These are phyloP conservation scores for Calonectria ilicicola DNA, from an alignment of 2,329 filamentous ascomycete genomes.

Conservation along the genomic window DNA sequence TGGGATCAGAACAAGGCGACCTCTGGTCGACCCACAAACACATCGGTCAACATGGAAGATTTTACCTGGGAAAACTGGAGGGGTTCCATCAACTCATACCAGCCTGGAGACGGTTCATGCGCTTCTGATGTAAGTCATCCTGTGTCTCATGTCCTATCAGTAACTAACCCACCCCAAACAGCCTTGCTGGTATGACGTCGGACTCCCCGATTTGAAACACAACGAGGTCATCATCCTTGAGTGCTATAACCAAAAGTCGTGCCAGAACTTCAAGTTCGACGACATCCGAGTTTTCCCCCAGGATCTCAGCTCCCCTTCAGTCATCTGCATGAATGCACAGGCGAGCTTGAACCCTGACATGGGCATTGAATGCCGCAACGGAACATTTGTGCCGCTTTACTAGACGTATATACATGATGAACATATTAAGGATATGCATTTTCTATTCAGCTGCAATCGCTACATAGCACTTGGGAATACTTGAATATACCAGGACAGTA, in stretches of 20 bases:
- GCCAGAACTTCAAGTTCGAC: conserved; percentile 22
- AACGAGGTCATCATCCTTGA: conserved; percentile 26
- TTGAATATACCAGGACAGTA: background rate
- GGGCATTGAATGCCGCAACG: conserved; percentile 20
- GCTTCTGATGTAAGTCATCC: conserved; percentile 17
- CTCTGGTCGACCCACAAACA: conserved; percentile 12
- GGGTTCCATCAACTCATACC: conserved; percentile 23
- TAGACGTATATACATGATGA: background rate
- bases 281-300: conserved; percentile 17
- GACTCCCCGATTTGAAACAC: conserved; percentile 23
- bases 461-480: background rate
- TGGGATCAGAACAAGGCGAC: conserved; percentile 26
- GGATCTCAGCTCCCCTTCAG: conserved; percentile 13
- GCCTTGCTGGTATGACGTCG: conserved; percentile 23
- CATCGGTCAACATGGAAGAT: conserved; percentile 16
- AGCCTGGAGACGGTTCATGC: conserved; percentile 20
- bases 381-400: conserved; percentile 19
- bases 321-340: conserved; percentile 24
- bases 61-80: conserved; percentile 24
- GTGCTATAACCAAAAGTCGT: conserved; percentile 22
- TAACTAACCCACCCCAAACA: background rate
- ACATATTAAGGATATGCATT: background rate
- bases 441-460: background rate
- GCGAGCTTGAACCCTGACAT: conserved; percentile 12
- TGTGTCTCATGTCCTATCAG: background rate